Evolutionary conservation across 1,284 basidiomycete species (phyloP), one percentile per base, ranked within the genome.

Genomic region (Trametes sp.): DNA sequence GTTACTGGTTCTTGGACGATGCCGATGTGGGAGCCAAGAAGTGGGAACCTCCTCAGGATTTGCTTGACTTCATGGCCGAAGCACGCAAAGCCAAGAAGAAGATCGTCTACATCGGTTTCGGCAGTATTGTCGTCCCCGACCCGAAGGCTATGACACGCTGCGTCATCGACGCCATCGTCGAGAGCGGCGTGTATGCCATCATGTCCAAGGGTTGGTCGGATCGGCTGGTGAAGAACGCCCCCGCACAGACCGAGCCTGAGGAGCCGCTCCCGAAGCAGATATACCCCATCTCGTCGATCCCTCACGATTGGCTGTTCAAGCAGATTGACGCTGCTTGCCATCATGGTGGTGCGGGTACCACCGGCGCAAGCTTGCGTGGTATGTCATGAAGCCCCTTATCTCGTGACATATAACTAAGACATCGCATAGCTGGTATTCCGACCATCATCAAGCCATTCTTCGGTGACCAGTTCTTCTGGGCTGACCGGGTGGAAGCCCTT

Each of bases 141-240:
- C 96, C 97, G 1, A 90, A 88, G 70, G 86, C 87, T 44, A 95
- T 98, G 92, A 98, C 96, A 0, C 87, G 88, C 49, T 93, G 88
- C 71, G 92, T 99, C 54, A 84, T 97, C 45, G 93, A 98, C 50
- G 95, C 96, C 9, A 90, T 98, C 50, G 76, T 90, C 16, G 85
- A 88, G 64, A 93, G 92, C 70, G 95, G 91, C 5, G 94, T 98
- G 11, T 85, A 89, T 74, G 95, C 95, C 19, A 95, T 99, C 67
- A 81, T 99, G 28, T 97, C 95, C 42, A 98, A 98, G 77, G 97
- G 97, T 35, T 99, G 97, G 97, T 98, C 95, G 2, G 96, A 98
- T 76, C 86, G 97, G 54, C 82, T 94, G n/a, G 80, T 82, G 44
- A 91, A 89, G 76, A 84, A 84, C 69, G 74, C 75, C 9, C 75